Evolutionary conservation across 805 yeast species (phyloP).

Genomic region (Candida stauntonica): DNA sequence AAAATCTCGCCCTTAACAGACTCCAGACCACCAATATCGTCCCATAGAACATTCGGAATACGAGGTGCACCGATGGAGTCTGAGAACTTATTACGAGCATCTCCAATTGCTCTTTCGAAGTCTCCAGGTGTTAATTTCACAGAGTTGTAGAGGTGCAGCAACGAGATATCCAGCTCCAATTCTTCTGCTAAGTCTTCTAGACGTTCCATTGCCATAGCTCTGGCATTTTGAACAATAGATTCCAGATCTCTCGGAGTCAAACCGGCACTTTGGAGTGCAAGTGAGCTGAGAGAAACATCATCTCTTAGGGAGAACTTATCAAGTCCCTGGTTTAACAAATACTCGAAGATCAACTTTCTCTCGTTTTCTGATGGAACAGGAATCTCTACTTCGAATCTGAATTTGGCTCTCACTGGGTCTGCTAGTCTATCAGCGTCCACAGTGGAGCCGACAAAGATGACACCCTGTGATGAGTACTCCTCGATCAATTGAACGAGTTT

Average conservation of each 20-base stretch:
- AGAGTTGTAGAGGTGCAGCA: slow-evolving; percentile 41
- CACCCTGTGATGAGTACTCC: slow-evolving; percentile 43
- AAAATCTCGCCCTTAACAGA: slow-evolving; percentile 85
- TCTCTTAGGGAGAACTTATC: slow-evolving; percentile 31
- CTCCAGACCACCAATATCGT: slow-evolving; percentile 94
- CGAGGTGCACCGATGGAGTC: slow-evolving; percentile 96
- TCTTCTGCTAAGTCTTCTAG: slow-evolving; percentile 30
- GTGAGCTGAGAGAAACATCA: slow-evolving; percentile 49
- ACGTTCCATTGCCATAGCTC: slow-evolving; percentile 50
- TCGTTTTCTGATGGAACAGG: slow-evolving; percentile 78
- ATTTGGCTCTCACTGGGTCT: slow-evolving; percentile 56
- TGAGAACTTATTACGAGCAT: slow-evolving; percentile 82
- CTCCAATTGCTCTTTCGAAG: slow-evolving; percentile 65
- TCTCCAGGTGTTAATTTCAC: slow-evolving; percentile 53
- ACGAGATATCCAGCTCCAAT: slow-evolving; percentile 7
- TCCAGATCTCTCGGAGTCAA: slow-evolving; percentile 77
- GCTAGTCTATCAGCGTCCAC: slow-evolving; percentile 67
- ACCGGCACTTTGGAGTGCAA: slow-evolving; percentile 90
- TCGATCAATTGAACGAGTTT: slow-evolving; percentile 55
- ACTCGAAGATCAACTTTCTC: slow-evolving; percentile 56
- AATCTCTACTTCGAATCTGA: slow-evolving; percentile 74
- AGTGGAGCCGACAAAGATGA: slow-evolving; percentile 59
- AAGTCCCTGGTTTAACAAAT: slow-evolving; percentile 35
- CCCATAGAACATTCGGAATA: slow-evolving; percentile 94
- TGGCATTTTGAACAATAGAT: slow-evolving; percentile 64